Percentiles rank a stretch among this genome's conserved stretches.
Evolutionary conservation across 768 basidiomycete genomes (phyloP).

Genomic region (Termitomyces sp.): DNA sequence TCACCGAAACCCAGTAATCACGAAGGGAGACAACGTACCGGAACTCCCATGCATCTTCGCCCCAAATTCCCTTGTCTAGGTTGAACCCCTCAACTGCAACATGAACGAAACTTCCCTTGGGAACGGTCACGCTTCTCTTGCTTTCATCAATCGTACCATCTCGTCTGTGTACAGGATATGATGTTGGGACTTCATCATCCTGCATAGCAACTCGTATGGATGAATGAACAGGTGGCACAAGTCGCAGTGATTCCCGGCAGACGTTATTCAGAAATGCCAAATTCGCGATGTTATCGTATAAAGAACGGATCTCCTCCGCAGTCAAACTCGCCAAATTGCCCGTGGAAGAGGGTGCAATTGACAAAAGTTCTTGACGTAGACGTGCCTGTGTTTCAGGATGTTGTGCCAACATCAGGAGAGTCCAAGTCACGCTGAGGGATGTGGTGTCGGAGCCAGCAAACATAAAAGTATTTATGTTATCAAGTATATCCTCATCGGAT

Average conservation of each 20-base stretch:
- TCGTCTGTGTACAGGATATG: slow-evolving; percentile 48
- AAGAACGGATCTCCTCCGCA: slow-evolving; percentile 58
- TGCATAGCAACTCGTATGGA: slow-evolving; percentile 72
- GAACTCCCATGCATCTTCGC: slow-evolving; percentile 76
- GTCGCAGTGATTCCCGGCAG: slow-evolving; percentile 66
- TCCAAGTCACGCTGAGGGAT: slow-evolving; percentile 81
- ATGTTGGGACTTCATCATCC: slow-evolving; percentile 74
- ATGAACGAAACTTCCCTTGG: slow-evolving; percentile 71
- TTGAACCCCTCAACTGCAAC: slow-evolving; percentile 78
- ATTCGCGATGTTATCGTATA: slow-evolving; percentile 48
- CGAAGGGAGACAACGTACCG: slow-evolving; percentile 38
- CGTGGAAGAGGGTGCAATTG: slow-evolving; percentile 31
- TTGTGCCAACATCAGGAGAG: slow-evolving; percentile 65
- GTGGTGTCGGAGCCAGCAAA: slow-evolving; percentile 89
- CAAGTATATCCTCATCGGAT: slow-evolving; percentile 81
- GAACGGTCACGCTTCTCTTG: slow-evolving; percentile 40
- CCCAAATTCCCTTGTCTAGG: slow-evolving; percentile 74
- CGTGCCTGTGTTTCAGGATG: slow-evolving; percentile 61
- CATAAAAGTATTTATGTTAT: slow-evolving; percentile 86
- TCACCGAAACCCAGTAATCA: neutral
- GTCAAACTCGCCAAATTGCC: slow-evolving; percentile 40
- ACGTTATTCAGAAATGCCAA: slow-evolving; percentile 76
- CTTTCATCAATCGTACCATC: slow-evolving; percentile 40
- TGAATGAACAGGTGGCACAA: slow-evolving; percentile 77
- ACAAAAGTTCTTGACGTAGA: slow-evolving; percentile 62